Evolutionary conservation across 306 rosid genomes (phyloP), one percentile per base, ranked within the genome.

Genomic region (Malus orientalis): DNA sequence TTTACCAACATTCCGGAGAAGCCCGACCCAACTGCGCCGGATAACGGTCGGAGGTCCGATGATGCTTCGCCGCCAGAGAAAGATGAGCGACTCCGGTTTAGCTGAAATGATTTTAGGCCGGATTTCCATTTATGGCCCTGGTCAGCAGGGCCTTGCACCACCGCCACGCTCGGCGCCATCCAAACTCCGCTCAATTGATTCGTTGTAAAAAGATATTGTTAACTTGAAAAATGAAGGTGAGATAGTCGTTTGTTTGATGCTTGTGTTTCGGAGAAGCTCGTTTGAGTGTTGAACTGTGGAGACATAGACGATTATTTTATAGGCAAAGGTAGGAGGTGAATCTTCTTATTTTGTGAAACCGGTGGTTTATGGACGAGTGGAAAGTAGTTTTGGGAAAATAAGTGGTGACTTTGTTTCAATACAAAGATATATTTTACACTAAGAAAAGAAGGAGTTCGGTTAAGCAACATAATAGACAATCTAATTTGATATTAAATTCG

Each of bases 151-250:
- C 88, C 87, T 30, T 90, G 92, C 1, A 83, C 95, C 55, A 85
- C 92, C 2, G 89, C 95, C 75, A 92, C 95, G 54, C 93, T 89
- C 19, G 92, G 91, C 53, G 92, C 97, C 90, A 90, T 83, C 87
- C 93, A 87, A 20, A 88, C 83, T 61, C 91, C 69, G 86, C 79
- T 81, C 32, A 95, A 55, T 67, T 83, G 87, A 81, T 88, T 86
- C 97, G 90, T 92, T 15, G 8, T 30, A 6, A 8, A 61, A 49
- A 5, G 8, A 2, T 4, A 9, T 32, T 12, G 7, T 64, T 4
- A 3, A 64, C 22, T 32, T 64, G 42, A 20, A 18, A 63, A 63
- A 16, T 30, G 44, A 15, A 30, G 36, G 10, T 64, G 6, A 4
- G 32, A 25, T 3, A 16, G 13, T 13, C 19, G 38, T 7, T 11